Evolutionary conservation across 1,284 basidiomycete genomes (phyloP).

Genomic region (Lentinula novae-zelandiae): DNA sequence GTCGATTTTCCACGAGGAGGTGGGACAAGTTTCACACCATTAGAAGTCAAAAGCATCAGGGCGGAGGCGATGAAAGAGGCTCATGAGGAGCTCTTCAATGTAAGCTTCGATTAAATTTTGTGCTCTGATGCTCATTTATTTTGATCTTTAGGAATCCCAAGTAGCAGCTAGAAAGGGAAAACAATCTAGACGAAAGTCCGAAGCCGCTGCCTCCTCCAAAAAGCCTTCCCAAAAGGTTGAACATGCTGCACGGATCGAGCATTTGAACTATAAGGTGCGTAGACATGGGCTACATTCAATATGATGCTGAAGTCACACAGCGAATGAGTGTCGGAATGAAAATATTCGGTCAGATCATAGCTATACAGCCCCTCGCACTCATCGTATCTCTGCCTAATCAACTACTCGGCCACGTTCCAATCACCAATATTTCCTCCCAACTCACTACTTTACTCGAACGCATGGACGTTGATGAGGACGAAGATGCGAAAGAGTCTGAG

Average conservation of each 20-base stretch:
- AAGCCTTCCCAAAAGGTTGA: slow-evolving; percentile 38
- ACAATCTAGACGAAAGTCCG: slow-evolving; percentile 52
- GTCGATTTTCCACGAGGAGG: slow-evolving; percentile 95
- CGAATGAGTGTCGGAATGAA: slow-evolving; percentile 83
- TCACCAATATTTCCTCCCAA: slow-evolving; percentile 89
- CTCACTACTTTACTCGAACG: slow-evolving; percentile 72
- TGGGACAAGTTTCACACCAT: slow-evolving; percentile 77
- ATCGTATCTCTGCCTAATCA: slow-evolving; percentile 95
- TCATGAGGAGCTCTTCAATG: slow-evolving; percentile 74
- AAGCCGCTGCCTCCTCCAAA: slow-evolving; percentile 29
- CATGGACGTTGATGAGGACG: slow-evolving; percentile 52
- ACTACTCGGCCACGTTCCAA: slow-evolving; percentile 91
- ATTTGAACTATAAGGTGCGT: slow-evolving; percentile 89
- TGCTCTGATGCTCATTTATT: not conserved
- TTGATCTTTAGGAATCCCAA: slow-evolving; percentile 29
- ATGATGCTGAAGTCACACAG: slow-evolving; percentile 35
- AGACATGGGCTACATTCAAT: not conserved
- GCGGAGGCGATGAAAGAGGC: slow-evolving; percentile 86
- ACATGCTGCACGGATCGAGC: slow-evolving; percentile 69
- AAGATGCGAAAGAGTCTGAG: slow-evolving; percentile 35
- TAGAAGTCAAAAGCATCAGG: slow-evolving; percentile 87
- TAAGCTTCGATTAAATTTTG: slow-evolving; percentile 26
- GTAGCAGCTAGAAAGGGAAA: slow-evolving; percentile 25
- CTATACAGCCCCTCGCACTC: slow-evolving; percentile 86
- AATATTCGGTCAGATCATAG: slow-evolving; percentile 83